Evolutionary conservation across 2,329 filamentous ascomycete genomes (phyloP), one percentile per base, ranked within the genome.

Genomic region (Cylindrodendrum hubeiense): DNA sequence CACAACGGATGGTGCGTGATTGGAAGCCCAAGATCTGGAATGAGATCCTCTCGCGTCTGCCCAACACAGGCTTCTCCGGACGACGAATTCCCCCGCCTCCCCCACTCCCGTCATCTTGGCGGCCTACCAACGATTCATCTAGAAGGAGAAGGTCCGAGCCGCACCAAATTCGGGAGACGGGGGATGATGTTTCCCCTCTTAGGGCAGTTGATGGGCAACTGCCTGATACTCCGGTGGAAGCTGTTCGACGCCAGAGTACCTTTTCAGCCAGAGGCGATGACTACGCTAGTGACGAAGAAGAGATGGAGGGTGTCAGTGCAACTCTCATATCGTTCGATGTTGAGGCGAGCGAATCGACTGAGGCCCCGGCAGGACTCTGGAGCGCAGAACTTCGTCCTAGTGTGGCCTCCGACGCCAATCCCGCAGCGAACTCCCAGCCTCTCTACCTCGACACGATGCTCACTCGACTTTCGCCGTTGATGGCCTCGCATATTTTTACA

Each of bases 251-350:
- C 24, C 81, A 82, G 24, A 84, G 85, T 70, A 81, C 82, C 1
- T 79, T 85, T 63, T 86, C 85, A 0, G 76, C 79, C 10, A 76
- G 83, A n/a, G 83, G 79, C 15, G 84, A 86, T 61, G 86, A 87
- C 43, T 87, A 85, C 63, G 84, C 79, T 12, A 86, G 82, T 13
- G 87, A 89, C 50, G 87, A 89, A 57, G 86, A 88, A 52, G 87
- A 87, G 17, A 79, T 84, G 15, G 87, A 87, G 51, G 81, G 84
- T 51, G 79, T 89, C 24, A 87, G 83, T 59, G 84, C 86, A 2
- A 88, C 87, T 0, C 77, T 89, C 5, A 89, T 90, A 55, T 89
- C 86, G 67, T 89, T 90, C 60, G 87, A 90, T 60, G 86, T 89
- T 28, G 87, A 90, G 67, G 84, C 87, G 0, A 85, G 83, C 4